A percentile compares a stretch with the other conserved stretches of the same genome.
These are phyloP conservation scores for Garcia nutans DNA, from an alignment of 345 rosid species.

Conservation along the genomic window DNA sequence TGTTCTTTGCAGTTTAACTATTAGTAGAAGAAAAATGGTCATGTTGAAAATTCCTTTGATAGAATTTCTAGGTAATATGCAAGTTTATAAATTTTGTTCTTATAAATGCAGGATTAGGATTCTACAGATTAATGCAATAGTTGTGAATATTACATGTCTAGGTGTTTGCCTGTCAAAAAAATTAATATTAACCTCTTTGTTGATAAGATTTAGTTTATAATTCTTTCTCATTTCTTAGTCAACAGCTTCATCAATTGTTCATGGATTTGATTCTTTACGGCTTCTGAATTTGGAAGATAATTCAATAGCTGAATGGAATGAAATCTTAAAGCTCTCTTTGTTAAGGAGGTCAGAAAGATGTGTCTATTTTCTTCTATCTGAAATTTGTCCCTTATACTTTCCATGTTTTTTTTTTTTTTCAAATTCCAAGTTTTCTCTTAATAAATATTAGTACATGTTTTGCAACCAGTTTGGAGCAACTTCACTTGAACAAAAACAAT, in stretches of 20 bases:
- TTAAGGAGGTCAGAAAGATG: slow-evolving; percentile 59
- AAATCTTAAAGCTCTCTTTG: slow-evolving; percentile 69
- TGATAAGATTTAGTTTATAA: neutral
- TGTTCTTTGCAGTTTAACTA: neutral
- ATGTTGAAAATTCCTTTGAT: neutral
- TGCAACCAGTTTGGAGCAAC: slow-evolving; percentile 73
- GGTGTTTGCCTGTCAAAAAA: neutral
- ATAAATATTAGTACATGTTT: slow-evolving; percentile 12
- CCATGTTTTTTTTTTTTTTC: neutral
- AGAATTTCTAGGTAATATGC: neutral
- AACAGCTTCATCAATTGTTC: slow-evolving; percentile 40
- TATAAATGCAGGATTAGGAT: neutral
- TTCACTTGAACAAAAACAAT: slow-evolving; percentile 79
- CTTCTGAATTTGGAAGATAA: slow-evolving; percentile 90
- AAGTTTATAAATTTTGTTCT: neutral
- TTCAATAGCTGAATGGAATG: slow-evolving; percentile 74
- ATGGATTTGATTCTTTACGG: slow-evolving; percentile 63
- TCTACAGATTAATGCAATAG: neutral
- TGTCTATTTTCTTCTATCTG: slow-evolving; percentile 15
- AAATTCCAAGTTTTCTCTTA: neutral
- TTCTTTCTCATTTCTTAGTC: slow-evolving; percentile 36
- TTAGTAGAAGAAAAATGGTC: neutral
- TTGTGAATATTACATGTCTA: neutral
- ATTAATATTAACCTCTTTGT: neutral
- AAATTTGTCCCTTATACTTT: neutral